Percentiles rank a stretch among this genome's conserved stretches.
These are phyloP conservation scores for Kodamaea jinghongensis DNA, from an alignment of 805 yeast genomes.

Conservation along the genomic window DNA sequence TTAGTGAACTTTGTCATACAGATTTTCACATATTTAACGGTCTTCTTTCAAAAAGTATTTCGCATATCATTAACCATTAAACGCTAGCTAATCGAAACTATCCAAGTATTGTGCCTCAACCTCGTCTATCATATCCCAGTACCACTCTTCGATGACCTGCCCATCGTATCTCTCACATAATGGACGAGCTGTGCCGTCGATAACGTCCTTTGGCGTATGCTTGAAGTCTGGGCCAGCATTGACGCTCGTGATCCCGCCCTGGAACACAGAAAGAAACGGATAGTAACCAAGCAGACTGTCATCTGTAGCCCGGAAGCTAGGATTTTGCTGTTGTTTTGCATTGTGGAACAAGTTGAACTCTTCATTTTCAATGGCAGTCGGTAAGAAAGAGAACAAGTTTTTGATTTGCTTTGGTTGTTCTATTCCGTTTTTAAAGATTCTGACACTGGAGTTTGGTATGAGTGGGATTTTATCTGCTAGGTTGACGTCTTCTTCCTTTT, in stretches of 20 bases:
- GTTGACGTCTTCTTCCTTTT: slow-evolving; percentile 12
- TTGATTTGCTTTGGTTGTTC: slow-evolving; percentile 63
- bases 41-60: too few relatives aligned
- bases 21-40: too few relatives aligned
- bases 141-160: slow-evolving; percentile 73
- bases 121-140: slow-evolving; percentile 84
- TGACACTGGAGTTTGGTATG: slow-evolving; percentile 57
- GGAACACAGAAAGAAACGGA: slow-evolving; percentile 83
- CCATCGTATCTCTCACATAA: slow-evolving; percentile 63
- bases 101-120: slow-evolving; percentile 62
- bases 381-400: slow-evolving; percentile 70
- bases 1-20: too few relatives aligned
- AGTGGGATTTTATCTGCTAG: slow-evolving; percentile 30
- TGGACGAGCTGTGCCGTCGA: slow-evolving; percentile 38
- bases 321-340: slow-evolving; percentile 36
- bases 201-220: slow-evolving; percentile 32
- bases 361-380: slow-evolving; percentile 65
- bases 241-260: slow-evolving; percentile 71
- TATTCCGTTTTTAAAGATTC: slow-evolving; percentile 76
- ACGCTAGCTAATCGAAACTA: slow-evolving; percentile 27
- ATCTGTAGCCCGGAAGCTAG: slow-evolving; percentile 48
- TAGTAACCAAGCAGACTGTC: slow-evolving; percentile 89
- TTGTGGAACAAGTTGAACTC: slow-evolving; percentile 23
- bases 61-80: not conserved
- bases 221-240: slow-evolving; percentile 67